Evolutionary conservation across 306 rosid genomes (phyloP).

Genomic region (Canavalia gladiata): DNA sequence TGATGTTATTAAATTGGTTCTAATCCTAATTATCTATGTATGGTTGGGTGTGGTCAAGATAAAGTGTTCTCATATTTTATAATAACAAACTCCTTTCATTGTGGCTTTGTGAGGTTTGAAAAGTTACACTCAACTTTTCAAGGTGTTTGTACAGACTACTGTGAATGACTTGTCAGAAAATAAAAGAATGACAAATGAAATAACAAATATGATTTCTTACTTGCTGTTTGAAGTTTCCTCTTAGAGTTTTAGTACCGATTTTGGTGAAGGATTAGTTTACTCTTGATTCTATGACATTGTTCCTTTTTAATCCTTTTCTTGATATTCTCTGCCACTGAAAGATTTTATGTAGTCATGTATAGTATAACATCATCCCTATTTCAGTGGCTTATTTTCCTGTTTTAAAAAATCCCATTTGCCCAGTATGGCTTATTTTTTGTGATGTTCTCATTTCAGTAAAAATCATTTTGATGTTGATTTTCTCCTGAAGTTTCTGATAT

Average conservation of each 20-base stretch:
- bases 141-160: constrained; percentile 15
- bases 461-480: background rate
- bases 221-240: constrained; percentile 26
- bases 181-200: background rate
- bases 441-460: background rate
- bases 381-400: constrained; percentile 17
- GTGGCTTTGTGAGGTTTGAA: constrained; percentile 24
- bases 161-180: constrained; percentile 20
- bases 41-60: too few species aligned
- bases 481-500: constrained; percentile 22
- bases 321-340: constrained; percentile 34
- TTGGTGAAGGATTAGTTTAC: constrained; percentile 10
- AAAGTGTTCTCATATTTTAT: too few species aligned
- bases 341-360: constrained; percentile 13
- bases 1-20: too few species aligned
- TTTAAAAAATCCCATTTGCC: background rate
- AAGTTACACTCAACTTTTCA: constrained; percentile 4
- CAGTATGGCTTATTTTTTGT: constrained; percentile 7
- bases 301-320: constrained; percentile 35
- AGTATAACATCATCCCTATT: constrained; percentile 8
- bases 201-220: constrained; percentile 1
- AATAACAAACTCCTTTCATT: background rate
- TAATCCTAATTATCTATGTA: too few species aligned
- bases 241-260: constrained; percentile 6
- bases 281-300: constrained; percentile 32